phyloP scores from a whole-genome alignment of 192 early-diverging fungal genomes.

The Geosiphon pyriformis region DNA sequence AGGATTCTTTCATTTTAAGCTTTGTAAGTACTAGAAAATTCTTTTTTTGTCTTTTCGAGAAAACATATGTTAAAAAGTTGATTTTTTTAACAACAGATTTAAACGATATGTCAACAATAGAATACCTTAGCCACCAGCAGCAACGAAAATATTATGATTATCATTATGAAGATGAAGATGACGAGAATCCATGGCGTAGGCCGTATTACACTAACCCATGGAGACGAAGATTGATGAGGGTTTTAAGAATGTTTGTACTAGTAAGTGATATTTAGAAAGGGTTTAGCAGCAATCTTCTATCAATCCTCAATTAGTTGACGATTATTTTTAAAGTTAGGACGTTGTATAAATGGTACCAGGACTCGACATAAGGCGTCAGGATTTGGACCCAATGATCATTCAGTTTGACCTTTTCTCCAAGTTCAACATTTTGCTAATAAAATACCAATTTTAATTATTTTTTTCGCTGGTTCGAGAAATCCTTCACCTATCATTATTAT shows the following conservation, averaged over 20 bases:
- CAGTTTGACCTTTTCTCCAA: not conserved
- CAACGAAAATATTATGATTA: conserved; percentile 16
- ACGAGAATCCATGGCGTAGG: conserved; percentile 22
- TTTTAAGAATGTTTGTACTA: not conserved
- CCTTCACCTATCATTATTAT: too few relatives aligned
- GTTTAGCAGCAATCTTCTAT: not conserved
- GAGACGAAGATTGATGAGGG: conserved; percentile 9
- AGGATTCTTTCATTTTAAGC: conserved; percentile 11
- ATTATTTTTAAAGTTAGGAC: not conserved
- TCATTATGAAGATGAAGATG: conserved; percentile 23
- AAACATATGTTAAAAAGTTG: too few relatives aligned
- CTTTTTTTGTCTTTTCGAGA: too few relatives aligned
- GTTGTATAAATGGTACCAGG: not conserved
- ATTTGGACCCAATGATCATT: not conserved
- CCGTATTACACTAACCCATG: conserved; percentile 22
- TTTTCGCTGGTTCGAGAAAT: not conserved
- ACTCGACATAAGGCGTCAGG: not conserved
- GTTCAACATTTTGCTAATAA: too few relatives aligned
- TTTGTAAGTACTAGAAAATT: conserved; percentile 18
- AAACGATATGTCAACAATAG: conserved; percentile 22
- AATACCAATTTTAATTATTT: too few relatives aligned
- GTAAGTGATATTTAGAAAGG: not conserved
- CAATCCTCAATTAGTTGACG: not conserved
- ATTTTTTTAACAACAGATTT: too few relatives aligned
- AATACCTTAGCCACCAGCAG: conserved; percentile 22